Percentiles rank a stretch among this genome's conserved stretches.
These are phyloP conservation scores for Gossypium trilobum DNA, from an alignment of 441 rosid species.

Conservation along the genomic window DNA sequence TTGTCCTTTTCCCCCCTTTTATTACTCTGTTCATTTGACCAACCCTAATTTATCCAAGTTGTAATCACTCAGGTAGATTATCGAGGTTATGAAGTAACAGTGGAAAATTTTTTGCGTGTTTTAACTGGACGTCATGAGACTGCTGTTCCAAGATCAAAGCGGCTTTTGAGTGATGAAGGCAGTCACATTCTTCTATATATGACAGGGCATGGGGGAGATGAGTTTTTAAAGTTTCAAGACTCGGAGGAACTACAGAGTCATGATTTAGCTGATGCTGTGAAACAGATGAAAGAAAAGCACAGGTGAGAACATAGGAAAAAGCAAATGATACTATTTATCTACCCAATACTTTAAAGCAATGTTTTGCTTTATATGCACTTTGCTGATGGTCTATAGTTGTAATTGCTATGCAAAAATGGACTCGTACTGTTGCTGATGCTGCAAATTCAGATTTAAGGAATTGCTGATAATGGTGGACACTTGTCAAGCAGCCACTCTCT, in stretches of 20 bases:
- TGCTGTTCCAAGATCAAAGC: conserved; percentile 97
- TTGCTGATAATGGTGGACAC: conserved; percentile 93
- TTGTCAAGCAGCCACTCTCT: conserved; percentile 96
- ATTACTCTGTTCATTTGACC: neutral
- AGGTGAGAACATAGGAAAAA: conserved; percentile 30
- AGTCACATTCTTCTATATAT: conserved; percentile 92
- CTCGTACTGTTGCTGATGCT: conserved; percentile 20
- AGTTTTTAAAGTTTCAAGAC: conserved; percentile 91
- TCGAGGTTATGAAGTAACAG: conserved; percentile 92
- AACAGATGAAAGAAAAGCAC: conserved; percentile 94
- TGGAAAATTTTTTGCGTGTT: conserved; percentile 78
- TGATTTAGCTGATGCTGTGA: conserved; percentile 97
- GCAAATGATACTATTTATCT: too few relatives aligned
- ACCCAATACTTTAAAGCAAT: neutral
- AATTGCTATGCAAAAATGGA: neutral
- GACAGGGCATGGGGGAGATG: conserved; percentile 99
- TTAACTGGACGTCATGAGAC: conserved; percentile 78
- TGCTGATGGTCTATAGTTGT: neutral
- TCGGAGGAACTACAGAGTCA: conserved; percentile 98
- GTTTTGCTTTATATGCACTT: neutral
- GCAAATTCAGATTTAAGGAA: conserved; percentile 72
- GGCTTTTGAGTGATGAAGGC: conserved; percentile 94
- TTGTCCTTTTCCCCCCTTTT: neutral
- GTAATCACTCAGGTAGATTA: conserved; percentile 71
- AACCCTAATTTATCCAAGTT: conserved; percentile 22